These are phyloP conservation scores for Auriculariales sp. DNA, from an alignment of 768 basidiomycete species.

Conservation along the genomic window DNA sequence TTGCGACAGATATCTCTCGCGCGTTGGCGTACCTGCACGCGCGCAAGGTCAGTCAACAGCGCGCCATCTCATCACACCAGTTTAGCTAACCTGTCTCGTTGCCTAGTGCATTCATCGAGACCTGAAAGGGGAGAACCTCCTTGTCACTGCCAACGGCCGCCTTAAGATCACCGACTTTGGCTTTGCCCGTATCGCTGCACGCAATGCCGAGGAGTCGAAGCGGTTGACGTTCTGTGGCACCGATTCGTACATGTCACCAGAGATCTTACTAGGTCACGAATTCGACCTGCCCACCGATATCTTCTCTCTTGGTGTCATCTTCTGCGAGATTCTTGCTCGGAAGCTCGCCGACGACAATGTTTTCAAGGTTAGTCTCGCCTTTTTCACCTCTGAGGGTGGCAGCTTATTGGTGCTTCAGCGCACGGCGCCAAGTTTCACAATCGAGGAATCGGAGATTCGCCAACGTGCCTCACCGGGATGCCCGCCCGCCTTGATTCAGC, in stretches of 20 bases:
- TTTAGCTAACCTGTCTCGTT: not conserved
- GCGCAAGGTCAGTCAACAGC: slow-evolving; percentile 32
- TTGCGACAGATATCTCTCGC: slow-evolving; percentile 87
- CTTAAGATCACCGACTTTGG: slow-evolving; percentile 99
- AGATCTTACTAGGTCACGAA: slow-evolving; percentile 80
- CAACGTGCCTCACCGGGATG: slow-evolving; percentile 55
- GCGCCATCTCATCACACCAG: not conserved
- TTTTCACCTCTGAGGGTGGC: not conserved
- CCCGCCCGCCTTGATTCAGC: slow-evolving; percentile 59
- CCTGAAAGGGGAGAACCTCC: slow-evolving; percentile 92
- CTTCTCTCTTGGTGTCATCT: slow-evolving; percentile 84
- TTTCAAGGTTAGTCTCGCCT: slow-evolving; percentile 13
- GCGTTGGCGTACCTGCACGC: slow-evolving; percentile 97
- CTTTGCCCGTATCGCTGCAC: slow-evolving; percentile 85
- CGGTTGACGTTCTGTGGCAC: slow-evolving; percentile 81
- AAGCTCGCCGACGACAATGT: slow-evolving; percentile 67
- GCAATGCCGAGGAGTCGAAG: slow-evolving; percentile 79
- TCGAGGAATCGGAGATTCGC: slow-evolving; percentile 63
- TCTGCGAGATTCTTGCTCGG: slow-evolving; percentile 80
- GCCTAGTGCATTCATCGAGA: slow-evolving; percentile 40
- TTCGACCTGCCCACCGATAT: slow-evolving; percentile 92
- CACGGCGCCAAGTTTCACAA: slow-evolving; percentile 58
- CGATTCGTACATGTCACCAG: slow-evolving; percentile 93
- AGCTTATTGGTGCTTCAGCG: slow-evolving; percentile 44
- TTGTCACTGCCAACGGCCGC: slow-evolving; percentile 87